Evolutionary conservation across 116 monocot genomes (phyloP), one percentile per base, ranked within the genome.

Genomic region (Zostera marina): DNA sequence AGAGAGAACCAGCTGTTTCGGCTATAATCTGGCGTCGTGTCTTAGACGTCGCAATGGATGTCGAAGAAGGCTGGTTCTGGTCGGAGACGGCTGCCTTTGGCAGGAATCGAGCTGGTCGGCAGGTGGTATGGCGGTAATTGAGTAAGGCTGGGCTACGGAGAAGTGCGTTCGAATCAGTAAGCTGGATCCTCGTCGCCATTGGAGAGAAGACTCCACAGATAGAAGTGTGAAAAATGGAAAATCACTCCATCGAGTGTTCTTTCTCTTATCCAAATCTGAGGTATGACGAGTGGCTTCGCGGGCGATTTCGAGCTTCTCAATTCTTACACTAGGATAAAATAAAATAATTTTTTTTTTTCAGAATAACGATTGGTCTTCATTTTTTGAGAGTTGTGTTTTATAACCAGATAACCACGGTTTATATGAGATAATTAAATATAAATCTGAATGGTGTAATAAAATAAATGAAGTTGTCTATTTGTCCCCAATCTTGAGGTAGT

Each of bases 21-120:
- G 72, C 39, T 7, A 88, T 51, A 44, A 93, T 70, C 44, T 70
- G 59, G 45, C 88, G 78, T 9, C 88, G 83, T 12, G 63, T 69
- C 60, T 58, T 75, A 10, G 23, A 4, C 16, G 51, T 11, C 0
- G 39, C 15, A 10, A 51, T 16, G 20, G 20, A 8, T 19, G 20
- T n/a, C 12, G 52, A 43, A 53, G 56, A 47, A 8, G 8, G 59
- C 24, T 41, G 60, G 56, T 2, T 61, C 22, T 11, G 59, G 55
- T 65, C 38, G 11, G 47, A 41, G 43, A 52, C 23, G 11, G 66
- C 61, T 53, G 72, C 65, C n/a, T 44, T 47, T 38, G 73, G 48
- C 42, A 63, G 59, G 66, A 78, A 47, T 43, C 56, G 66, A 38
- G 56, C 52, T 26, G 71, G 54, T 9, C 56, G 64, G 16, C 16